These are phyloP conservation scores for Talaromyces sp. DNA, from an alignment of 2,329 filamentous ascomycete species.

Conservation along the genomic window DNA sequence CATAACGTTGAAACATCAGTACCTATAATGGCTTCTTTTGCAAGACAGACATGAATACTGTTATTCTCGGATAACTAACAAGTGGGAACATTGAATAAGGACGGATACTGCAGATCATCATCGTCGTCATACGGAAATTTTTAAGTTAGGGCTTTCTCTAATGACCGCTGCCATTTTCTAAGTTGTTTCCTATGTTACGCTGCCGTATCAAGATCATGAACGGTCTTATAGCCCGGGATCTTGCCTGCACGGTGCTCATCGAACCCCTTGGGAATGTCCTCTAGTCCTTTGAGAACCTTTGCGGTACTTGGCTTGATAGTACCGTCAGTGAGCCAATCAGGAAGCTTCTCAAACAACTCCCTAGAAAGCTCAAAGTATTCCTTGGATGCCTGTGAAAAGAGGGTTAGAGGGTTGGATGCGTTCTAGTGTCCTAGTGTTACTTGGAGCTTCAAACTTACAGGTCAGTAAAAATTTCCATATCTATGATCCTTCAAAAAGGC, in stretches of 20 bases:
- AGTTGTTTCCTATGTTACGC: background rate
- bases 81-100: too few species aligned
- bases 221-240: conserved; percentile 35
- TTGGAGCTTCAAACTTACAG: conserved; percentile 23
- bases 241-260: conserved; percentile 30
- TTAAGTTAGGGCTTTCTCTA: too few species aligned
- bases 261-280: conserved; percentile 29
- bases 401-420: background rate
- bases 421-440: too few species aligned
- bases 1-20: background rate
- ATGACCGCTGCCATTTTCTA: too few species aligned
- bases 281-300: conserved; percentile 32
- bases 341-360: conserved; percentile 35
- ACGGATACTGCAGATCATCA: too few species aligned
- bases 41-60: background rate
- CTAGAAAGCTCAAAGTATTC: conserved; percentile 31
- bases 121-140: too few species aligned
- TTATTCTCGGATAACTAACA: too few species aligned
- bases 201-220: conserved; percentile 9
- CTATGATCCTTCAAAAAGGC: conserved; percentile 25
- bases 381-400: conserved; percentile 23
- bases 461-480: conserved; percentile 31
- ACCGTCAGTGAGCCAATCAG: conserved; percentile 23
- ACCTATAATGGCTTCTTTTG: background rate
- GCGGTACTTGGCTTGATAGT: conserved; percentile 22